Conservation (phyloP, 2,329 filamentous ascomycete genomes). For the Penicillium hesseltinei region DNA sequence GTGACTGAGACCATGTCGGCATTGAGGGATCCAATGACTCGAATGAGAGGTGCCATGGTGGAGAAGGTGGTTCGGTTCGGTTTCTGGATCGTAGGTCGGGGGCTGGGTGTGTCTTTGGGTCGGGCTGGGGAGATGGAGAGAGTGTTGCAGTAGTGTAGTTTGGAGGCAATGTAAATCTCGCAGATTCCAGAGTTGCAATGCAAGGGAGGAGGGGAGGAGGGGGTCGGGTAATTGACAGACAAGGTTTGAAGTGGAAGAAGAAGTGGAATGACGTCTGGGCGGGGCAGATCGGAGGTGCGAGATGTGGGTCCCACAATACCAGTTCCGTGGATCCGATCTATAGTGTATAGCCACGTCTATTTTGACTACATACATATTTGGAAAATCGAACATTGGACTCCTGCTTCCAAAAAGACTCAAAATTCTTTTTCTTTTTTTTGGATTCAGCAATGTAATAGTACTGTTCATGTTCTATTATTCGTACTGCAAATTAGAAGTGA, state of each 20-base stretch:
- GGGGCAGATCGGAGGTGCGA: neutral
- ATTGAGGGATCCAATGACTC: constrained; percentile 89
- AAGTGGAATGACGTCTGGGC: neutral
- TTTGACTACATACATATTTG: no score
- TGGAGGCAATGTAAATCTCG: neutral
- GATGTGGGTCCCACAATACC: neutral
- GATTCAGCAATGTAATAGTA: no score
- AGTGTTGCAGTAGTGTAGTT: neutral
- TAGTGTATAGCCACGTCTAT: no score
- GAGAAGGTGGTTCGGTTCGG: neutral
- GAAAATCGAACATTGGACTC: no score
- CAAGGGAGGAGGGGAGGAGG: neutral
- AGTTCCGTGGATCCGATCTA: neutral
- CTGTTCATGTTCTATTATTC: no score
- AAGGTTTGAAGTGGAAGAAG: neutral
- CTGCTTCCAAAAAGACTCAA: no score
- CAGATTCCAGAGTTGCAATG: no score
- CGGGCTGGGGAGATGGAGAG: neutral
- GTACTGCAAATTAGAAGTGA: no score
- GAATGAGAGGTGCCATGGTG: constrained; percentile 57
- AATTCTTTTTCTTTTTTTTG: no score
- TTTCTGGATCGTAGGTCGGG: neutral
- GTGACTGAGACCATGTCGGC: constrained; percentile 90
- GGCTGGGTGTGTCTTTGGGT: neutral
- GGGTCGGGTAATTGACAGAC: neutral